A percentile compares a stretch with the other conserved stretches of the same genome.
These are phyloP conservation scores for Trichophyton schoenleinii DNA, from an alignment of 2,329 filamentous ascomycete genomes.

Conservation along the genomic window DNA sequence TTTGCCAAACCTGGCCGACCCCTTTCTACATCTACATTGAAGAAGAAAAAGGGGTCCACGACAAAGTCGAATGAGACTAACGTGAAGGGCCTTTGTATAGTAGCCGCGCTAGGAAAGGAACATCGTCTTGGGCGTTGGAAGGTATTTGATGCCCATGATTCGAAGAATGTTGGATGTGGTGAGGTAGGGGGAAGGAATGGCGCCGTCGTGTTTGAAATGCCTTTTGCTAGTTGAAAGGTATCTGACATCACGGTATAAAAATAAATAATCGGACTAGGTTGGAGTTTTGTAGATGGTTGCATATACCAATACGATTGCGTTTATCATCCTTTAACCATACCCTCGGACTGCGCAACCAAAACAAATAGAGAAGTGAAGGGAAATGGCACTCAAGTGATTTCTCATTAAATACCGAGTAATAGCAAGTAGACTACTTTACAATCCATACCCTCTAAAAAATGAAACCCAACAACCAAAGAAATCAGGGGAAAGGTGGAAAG, in stretches of 20 bases:
- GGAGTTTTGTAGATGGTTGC: neutral
- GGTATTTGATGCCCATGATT: conserved; percentile 25
- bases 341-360: too few relatives aligned
- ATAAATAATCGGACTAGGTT: neutral
- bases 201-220: conserved; percentile 76
- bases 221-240: conserved; percentile 25
- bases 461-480: neutral
- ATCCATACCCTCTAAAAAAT: neutral
- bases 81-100: conserved; percentile 57
- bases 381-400: neutral
- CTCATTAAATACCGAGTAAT: neutral
- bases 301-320: neutral
- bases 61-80: conserved; percentile 17
- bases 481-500: too few relatives aligned
- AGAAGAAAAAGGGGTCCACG: conserved; percentile 13
- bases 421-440: neutral
- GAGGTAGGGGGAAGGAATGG: conserved; percentile 55
- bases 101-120: conserved; percentile 77
- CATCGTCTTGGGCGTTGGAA: conserved; percentile 77
- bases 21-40: neutral
- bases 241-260: neutral
- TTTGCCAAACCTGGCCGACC: conserved; percentile 13
- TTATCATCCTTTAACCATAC: too few relatives aligned
- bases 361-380: too few relatives aligned
- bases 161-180: conserved; percentile 23